Evolutionary conservation across 805 yeast genomes (phyloP), one percentile per base, ranked within the genome.

Genomic region (Saccharomycopsis amapae): DNA sequence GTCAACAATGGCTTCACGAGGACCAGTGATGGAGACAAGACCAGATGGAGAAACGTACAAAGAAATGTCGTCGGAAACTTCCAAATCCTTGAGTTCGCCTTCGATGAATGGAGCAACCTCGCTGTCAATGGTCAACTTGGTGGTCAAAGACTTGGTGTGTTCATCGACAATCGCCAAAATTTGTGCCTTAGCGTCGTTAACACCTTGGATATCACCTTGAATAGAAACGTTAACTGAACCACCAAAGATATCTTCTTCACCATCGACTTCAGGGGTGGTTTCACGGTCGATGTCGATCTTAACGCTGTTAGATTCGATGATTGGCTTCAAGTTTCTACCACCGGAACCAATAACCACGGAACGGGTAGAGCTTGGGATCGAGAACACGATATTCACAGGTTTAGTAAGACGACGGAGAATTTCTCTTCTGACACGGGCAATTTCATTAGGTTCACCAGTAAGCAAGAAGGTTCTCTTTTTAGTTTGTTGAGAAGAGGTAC

Each of bases 161-260:
- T 83, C 85, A 57, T 76, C 73, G 41, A 88, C 94, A 56, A 88
- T 83, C 18, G 75, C 77, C 58, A 76, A 55, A 53, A 90, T 87
- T 59, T 72, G 77, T 30, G 66, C 62, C 58, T 81, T 81, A 25
- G 97, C 96, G 41, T 72, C 71, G 52, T 72, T 74, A 55, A 85
- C 84, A 45, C 96, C 88, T 60, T 85, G 94, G 50, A 76, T 73
- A 59, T 88, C 95, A 65, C 97, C 97, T 50, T 77, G 82, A 46
- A 89, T 68, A 23, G 78, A 65, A 45, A 89, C 81, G 28, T 69
- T 67, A 26, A 83, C 71, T n/a, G 75, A 61, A 40, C 69, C 76
- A 31, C 81, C 81, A 56, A 75, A 76, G 42, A 77, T 62, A 52
- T 80, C 86, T 48, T 75, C 81, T 26, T 74, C 80, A 23, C 63